Evolutionary conservation across 352 stramenopile species (phyloP).

Genomic region (Phytophthora pseudosyringae): DNA sequence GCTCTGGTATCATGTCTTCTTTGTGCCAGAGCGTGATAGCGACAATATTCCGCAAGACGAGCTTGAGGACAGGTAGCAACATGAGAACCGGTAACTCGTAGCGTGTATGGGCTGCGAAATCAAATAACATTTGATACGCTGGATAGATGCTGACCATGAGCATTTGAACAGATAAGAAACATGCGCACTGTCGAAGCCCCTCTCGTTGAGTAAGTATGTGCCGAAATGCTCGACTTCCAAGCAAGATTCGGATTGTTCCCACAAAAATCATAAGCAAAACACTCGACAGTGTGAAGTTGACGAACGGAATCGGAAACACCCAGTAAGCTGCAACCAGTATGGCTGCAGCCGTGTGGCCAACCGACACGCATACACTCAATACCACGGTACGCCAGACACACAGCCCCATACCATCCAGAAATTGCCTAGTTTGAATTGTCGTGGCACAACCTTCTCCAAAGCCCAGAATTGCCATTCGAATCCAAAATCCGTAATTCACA

Average conservation of each 20-base stretch:
- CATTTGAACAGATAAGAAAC: neutral
- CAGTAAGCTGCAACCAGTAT: neutral
- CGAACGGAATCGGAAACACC: neutral
- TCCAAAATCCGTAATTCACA: constrained; percentile 1
- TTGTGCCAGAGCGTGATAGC: neutral
- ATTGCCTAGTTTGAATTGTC: neutral
- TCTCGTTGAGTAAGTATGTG: constrained; percentile 2
- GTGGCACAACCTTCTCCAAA: constrained; percentile 2
- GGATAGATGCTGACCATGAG: neutral
- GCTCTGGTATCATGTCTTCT: neutral
- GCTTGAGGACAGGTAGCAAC: neutral
- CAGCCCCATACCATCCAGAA: neutral
- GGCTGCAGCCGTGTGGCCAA: neutral
- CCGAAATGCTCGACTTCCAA: neutral
- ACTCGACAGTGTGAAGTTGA: neutral
- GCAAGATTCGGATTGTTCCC: neutral
- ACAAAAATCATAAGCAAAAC: neutral
- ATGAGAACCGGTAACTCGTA: neutral
- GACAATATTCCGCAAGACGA: neutral
- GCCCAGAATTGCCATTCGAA: neutral
- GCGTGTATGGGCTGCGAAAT: neutral
- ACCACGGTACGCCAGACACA: neutral
- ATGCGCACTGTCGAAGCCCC: neutral
- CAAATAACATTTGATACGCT: neutral
- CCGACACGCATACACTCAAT: neutral